Evolutionary conservation across 208 protist genomes (phyloP).

Genomic region (Trypanosoma avium): DNA sequence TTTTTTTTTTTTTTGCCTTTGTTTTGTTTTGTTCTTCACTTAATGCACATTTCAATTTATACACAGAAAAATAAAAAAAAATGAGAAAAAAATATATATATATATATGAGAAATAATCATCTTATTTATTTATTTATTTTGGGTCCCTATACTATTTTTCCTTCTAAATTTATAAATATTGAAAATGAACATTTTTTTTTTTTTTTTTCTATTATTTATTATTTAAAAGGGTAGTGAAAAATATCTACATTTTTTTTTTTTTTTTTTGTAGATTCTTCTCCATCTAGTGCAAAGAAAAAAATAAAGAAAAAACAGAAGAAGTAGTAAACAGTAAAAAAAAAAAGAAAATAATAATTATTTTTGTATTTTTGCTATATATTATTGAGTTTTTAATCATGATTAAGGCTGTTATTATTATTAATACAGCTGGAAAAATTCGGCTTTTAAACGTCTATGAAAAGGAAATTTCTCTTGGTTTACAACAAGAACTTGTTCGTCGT

Average conservation of each 20-base stretch:
- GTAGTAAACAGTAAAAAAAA: background rate
- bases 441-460: conserved; percentile 96
- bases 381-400: conserved; percentile 89
- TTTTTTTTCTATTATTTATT: too few relatives aligned
- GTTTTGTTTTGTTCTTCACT: background rate
- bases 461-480: conserved; percentile 42
- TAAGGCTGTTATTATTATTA: conserved; percentile 96
- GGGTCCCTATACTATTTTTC: too few relatives aligned
- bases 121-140: too few relatives aligned
- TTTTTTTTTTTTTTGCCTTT: background rate
- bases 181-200: too few relatives aligned
- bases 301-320: background rate
- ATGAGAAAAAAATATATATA: too few relatives aligned
- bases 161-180: too few relatives aligned
- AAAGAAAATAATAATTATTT: conserved; percentile 16
- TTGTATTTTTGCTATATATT: conserved; percentile 12
- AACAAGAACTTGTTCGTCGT: conserved; percentile 92
- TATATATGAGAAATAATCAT: background rate
- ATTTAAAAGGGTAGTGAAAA: too few relatives aligned
- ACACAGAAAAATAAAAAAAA: too few relatives aligned
- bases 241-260: too few relatives aligned
- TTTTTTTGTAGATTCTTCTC: too few relatives aligned
- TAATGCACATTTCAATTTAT: too few relatives aligned
- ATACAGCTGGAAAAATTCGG: conserved; percentile 97
- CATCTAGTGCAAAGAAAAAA: too few relatives aligned